Conservation (phyloP, 495 filamentous ascomycete species). For the Aspergillus diversus region DNA sequence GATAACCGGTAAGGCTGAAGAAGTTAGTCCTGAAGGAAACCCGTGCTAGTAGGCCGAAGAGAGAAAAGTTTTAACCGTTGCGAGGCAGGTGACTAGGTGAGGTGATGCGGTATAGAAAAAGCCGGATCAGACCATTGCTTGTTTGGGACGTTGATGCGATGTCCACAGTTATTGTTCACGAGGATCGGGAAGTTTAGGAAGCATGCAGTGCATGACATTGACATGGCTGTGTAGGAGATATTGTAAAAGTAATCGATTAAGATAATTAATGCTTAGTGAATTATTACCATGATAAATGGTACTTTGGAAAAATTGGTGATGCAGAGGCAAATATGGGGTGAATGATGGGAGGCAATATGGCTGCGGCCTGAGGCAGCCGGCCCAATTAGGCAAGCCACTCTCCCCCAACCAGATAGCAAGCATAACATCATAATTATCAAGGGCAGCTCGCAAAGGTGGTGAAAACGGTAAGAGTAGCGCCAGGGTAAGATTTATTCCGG, state of each 20-base stretch:
- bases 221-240: no score
- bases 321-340: neutral
- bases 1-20: constrained; percentile 6
- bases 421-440: no score
- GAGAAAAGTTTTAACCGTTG: neutral
- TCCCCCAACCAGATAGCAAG: no score
- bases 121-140: constrained; percentile 7
- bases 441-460: no score
- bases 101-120: constrained; percentile 7
- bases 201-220: no score
- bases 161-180: no score
- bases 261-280: neutral
- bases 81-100: constrained; percentile 5
- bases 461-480: no score
- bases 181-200: neutral
- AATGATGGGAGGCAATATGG: no score
- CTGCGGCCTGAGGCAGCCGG: no score
- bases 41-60: neutral
- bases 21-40: neutral
- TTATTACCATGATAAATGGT: neutral
- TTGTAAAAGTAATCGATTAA: no score
- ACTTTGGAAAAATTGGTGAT: neutral
- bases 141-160: neutral
- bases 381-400: no score
- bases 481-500: neutral